These are phyloP conservation scores for Exophiala bonariae DNA, from an alignment of 2,329 filamentous ascomycete genomes.

Conservation along the genomic window DNA sequence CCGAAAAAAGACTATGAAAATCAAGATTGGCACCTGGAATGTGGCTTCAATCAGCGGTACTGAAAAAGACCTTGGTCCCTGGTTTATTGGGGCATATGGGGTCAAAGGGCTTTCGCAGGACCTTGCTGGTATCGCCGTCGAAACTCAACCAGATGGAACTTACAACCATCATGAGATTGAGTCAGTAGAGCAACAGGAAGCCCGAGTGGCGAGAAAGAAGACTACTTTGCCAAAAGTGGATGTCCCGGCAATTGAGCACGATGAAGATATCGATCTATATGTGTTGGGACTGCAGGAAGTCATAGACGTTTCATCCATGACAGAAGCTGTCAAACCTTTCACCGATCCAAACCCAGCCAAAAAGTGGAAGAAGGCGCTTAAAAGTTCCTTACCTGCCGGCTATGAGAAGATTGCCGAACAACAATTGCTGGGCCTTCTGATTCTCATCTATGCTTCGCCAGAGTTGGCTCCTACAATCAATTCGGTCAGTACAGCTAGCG, in stretches of 20 bases:
- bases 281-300: slow-evolving; percentile 90
- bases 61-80: slow-evolving; percentile 81
- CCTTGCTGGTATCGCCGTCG: slow-evolving; percentile 54
- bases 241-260: slow-evolving; percentile 46
- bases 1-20: slow-evolving; percentile 68
- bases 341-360: slow-evolving; percentile 69
- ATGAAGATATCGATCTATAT: slow-evolving; percentile 80
- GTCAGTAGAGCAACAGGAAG: slow-evolving; percentile 49
- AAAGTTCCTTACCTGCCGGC: slow-evolving; percentile 70
- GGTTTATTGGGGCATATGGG: slow-evolving; percentile 81
- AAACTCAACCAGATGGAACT: slow-evolving; percentile 25
- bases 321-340: slow-evolving; percentile 76
- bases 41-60: slow-evolving; percentile 81
- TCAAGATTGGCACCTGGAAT: slow-evolving; percentile 96
- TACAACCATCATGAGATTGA: slow-evolving; percentile 35
- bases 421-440: slow-evolving; percentile 80
- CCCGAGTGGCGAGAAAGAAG: slow-evolving; percentile 42
- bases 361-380: slow-evolving; percentile 78
- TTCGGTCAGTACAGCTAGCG: slow-evolving; percentile 76
- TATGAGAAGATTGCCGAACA: slow-evolving; percentile 77
- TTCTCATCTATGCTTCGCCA: slow-evolving; percentile 83
- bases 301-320: slow-evolving; percentile 77
- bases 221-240: slow-evolving; percentile 48
- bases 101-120: slow-evolving; percentile 68
- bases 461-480: slow-evolving; percentile 72